Conservation (phyloP, 1,139 yeast species). For the Suhomyces bribrorum region DNA sequence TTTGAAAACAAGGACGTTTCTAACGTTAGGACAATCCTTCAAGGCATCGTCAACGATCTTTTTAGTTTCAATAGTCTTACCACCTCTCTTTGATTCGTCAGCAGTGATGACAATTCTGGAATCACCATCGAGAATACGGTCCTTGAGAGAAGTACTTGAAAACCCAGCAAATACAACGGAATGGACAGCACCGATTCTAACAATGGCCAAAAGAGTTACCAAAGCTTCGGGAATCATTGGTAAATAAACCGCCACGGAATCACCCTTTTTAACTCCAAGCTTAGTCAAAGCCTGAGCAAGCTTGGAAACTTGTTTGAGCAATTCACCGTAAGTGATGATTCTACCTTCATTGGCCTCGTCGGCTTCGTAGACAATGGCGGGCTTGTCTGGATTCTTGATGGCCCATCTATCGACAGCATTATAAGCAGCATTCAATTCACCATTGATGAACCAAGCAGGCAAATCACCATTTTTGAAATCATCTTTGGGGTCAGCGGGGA, state of each 20-base stretch:
- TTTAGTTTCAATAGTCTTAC: slow-evolving; percentile 79
- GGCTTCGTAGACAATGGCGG: slow-evolving; percentile 79
- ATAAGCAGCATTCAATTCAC: slow-evolving; percentile 74
- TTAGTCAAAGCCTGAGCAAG: slow-evolving; percentile 67
- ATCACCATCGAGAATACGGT: slow-evolving; percentile 76
- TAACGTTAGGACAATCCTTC: slow-evolving; percentile 65
- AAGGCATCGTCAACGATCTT: slow-evolving; percentile 82
- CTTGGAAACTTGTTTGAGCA: slow-evolving; percentile 66
- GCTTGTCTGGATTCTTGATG: slow-evolving; percentile 62
- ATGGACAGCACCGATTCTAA: slow-evolving; percentile 79
- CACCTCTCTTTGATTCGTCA: slow-evolving; percentile 82
- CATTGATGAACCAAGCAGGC: slow-evolving; percentile 78
- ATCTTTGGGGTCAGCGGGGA: slow-evolving; percentile 49
- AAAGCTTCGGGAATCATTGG: slow-evolving; percentile 88
- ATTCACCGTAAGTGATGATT: slow-evolving; percentile 67
- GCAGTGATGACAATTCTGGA: slow-evolving; percentile 74
- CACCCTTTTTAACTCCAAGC: slow-evolving; percentile 77
- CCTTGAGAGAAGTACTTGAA: slow-evolving; percentile 71
- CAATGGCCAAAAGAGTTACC: slow-evolving; percentile 70
- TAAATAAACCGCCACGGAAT: slow-evolving; percentile 80
- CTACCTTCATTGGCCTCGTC: slow-evolving; percentile 72
- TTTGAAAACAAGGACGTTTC: slow-evolving; percentile 68
- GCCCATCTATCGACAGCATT: slow-evolving; percentile 86
- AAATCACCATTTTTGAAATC: slow-evolving; percentile 67
- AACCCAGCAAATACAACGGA: slow-evolving; percentile 87